A percentile compares a stretch with the other conserved stretches of the same genome.
phyloP scores from a whole-genome alignment of 805 yeast species.

The Candida caryicola region DNA sequence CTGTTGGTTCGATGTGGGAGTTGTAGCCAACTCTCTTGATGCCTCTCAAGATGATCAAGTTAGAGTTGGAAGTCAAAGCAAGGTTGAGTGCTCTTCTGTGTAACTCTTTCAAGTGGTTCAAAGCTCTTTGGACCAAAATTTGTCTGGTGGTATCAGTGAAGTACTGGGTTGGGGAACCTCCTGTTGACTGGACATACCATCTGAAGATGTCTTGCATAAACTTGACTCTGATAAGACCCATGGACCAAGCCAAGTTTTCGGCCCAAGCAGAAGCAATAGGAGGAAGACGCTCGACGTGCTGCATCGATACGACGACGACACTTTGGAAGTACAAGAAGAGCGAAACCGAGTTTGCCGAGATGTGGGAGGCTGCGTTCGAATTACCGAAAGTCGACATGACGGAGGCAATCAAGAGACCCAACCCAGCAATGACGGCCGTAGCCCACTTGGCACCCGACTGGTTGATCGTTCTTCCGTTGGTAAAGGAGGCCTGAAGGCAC shows the following conservation, averaged over 20 bases:
- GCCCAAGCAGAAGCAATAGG: constrained; percentile 93
- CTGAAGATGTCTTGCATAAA: constrained; percentile 86
- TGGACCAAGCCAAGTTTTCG: constrained; percentile 90
- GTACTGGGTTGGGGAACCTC: constrained; percentile 76
- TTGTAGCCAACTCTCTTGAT: constrained; percentile 78
- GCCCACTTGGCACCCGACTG: constrained; percentile 79
- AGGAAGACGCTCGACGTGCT: constrained; percentile 80
- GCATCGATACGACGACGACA: constrained; percentile 80
- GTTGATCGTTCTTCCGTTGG: constrained; percentile 72
- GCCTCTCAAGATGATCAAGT: constrained; percentile 74
- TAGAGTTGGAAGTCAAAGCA: constrained; percentile 47
- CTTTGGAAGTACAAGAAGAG: constrained; percentile 85
- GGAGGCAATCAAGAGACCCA: constrained; percentile 83
- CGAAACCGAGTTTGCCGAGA: constrained; percentile 82
- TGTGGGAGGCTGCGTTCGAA: constrained; percentile 84
- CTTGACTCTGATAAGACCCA: constrained; percentile 75
- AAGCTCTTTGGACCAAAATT: constrained; percentile 72
- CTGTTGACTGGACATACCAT: constrained; percentile 86
- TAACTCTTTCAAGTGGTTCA: constrained; percentile 26
- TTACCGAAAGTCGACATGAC: constrained; percentile 80
- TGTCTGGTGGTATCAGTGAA: constrained; percentile 60
- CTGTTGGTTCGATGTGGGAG: constrained; percentile 76
- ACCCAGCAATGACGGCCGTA: constrained; percentile 85
- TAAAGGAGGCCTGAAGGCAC: constrained; percentile 71
- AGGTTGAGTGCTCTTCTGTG: constrained; percentile 34